phyloP scores from a whole-genome alignment of 2,329 filamentous ascomycete genomes.

The Diaporthe citrichinensis region DNA sequence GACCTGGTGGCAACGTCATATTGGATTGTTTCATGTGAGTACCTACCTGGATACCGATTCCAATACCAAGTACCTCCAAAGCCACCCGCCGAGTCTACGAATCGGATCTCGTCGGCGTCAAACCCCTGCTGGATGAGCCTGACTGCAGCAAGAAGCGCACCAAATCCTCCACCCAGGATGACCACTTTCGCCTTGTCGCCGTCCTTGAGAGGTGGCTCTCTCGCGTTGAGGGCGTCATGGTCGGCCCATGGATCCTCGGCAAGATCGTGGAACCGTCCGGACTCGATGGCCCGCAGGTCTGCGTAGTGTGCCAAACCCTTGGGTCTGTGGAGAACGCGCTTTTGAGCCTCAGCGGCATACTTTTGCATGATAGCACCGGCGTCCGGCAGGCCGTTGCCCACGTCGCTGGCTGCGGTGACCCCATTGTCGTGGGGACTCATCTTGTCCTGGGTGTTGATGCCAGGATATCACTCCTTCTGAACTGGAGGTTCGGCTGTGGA shows the following conservation, averaged over 20 bases:
- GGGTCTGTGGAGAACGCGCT: slow-evolving; percentile 47
- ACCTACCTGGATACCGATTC: slow-evolving; percentile 25
- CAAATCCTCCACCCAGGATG: slow-evolving; percentile 53
- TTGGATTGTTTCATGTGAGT: no score
- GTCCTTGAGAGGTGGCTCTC: slow-evolving; percentile 19
- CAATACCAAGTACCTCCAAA: slow-evolving; percentile 29
- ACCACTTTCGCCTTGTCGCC: slow-evolving; percentile 15
- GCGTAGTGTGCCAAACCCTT: slow-evolving; percentile 53
- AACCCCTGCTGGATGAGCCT: slow-evolving; percentile 53
- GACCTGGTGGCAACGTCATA: no score
- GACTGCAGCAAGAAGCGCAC: slow-evolving; percentile 51
- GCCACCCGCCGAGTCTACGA: slow-evolving; percentile 28
- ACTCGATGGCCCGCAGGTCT: slow-evolving; percentile 44
- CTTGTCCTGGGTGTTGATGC: not conserved
- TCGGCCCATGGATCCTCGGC: slow-evolving; percentile 54
- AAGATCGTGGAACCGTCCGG: slow-evolving; percentile 45
- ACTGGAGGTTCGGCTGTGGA: not conserved
- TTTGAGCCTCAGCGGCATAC: slow-evolving; percentile 53
- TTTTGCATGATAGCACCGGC: slow-evolving; percentile 42
- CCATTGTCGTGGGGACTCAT: not conserved
- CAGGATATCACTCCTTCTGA: not conserved
- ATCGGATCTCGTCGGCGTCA: slow-evolving; percentile 52
- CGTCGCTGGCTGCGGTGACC: not conserved
- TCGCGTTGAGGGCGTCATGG: slow-evolving; percentile 49
- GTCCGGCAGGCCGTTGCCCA: not conserved